These are phyloP conservation scores for Claviceps sp. DNA, from an alignment of 2,329 filamentous ascomycete species.

Conservation along the genomic window DNA sequence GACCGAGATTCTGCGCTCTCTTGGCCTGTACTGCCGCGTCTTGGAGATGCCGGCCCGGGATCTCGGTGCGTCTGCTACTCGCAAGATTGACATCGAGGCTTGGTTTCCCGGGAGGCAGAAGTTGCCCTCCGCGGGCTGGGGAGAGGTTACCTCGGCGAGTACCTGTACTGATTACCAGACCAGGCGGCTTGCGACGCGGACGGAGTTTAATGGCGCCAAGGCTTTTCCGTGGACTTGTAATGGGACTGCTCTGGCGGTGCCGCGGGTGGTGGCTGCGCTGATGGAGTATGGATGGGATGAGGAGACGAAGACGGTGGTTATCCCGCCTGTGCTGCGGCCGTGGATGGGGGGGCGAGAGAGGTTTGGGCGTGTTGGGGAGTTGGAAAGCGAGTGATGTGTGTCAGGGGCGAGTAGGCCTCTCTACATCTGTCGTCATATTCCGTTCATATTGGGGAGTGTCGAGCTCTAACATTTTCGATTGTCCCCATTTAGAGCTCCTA, in stretches of 20 bases:
- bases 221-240: conserved; percentile 84
- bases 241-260: conserved; percentile 84
- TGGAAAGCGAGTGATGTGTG: conserved; percentile 6
- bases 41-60: conserved; percentile 86
- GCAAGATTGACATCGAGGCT: conserved; percentile 89
- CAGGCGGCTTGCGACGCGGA: conserved; percentile 63
- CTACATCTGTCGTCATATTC: not conserved
- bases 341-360: conserved; percentile 70
- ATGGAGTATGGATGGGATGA: conserved; percentile 87
- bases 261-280: conserved; percentile 75
- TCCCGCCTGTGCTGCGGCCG: conserved; percentile 66
- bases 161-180: conserved; percentile 94
- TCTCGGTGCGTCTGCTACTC: conserved; percentile 72
- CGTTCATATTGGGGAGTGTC: not conserved
- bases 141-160: conserved; percentile 81
- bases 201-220: conserved; percentile 42
- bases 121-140: conserved; percentile 52
- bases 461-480: too few relatives aligned
- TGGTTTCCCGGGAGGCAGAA: conserved; percentile 71
- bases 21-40: conserved; percentile 74
- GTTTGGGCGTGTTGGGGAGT: conserved; percentile 32
- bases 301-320: conserved; percentile 45
- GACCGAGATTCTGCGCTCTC: conserved; percentile 61
- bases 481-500: too few relatives aligned
- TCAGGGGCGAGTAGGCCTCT: not conserved